phyloP scores from a whole-genome alignment of 768 basidiomycete genomes.

The Obba rivulosa region DNA sequence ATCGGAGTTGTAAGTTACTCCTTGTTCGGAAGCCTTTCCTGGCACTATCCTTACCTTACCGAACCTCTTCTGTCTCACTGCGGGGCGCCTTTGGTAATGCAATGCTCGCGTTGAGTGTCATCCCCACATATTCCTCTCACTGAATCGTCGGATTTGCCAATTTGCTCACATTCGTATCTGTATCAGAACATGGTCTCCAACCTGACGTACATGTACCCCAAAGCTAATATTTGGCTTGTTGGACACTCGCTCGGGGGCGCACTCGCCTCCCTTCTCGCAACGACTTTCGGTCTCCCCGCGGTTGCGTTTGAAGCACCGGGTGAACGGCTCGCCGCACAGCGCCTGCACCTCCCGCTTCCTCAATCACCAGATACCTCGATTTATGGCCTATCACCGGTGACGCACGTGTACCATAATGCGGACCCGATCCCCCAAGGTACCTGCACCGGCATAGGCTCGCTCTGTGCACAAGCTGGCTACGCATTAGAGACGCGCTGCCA shows the following conservation, averaged over 20 bases:
- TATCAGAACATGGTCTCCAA: slow-evolving; percentile 51
- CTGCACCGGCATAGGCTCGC: slow-evolving; percentile 45
- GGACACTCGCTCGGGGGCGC: slow-evolving; percentile 62
- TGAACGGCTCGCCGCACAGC: slow-evolving; percentile 53
- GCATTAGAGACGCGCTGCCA: slow-evolving; percentile 61
- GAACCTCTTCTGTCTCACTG: too few species aligned
- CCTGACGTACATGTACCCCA: slow-evolving; percentile 51
- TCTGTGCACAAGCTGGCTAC: slow-evolving; percentile 61
- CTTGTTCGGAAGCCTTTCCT: too few species aligned
- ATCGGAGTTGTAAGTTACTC: slow-evolving; percentile 65
- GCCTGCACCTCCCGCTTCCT: slow-evolving; percentile 61
- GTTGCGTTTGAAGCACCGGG: slow-evolving; percentile 65
- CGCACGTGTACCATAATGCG: slow-evolving; percentile 58
- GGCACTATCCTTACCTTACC: too few species aligned
- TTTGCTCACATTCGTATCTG: not conserved
- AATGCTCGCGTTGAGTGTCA: too few species aligned
- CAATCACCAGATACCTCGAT: slow-evolving; percentile 12
- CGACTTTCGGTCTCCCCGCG: slow-evolving; percentile 60
- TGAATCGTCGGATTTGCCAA: too few species aligned
- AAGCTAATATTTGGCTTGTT: slow-evolving; percentile 55
- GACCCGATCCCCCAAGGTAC: slow-evolving; percentile 64
- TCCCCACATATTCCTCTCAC: too few species aligned
- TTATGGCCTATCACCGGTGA: slow-evolving; percentile 22
- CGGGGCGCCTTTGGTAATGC: not conserved
- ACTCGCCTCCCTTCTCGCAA: slow-evolving; percentile 56